Conservation (phyloP, 495 filamentous ascomycete species). For the Haplographium delicatum region DNA sequence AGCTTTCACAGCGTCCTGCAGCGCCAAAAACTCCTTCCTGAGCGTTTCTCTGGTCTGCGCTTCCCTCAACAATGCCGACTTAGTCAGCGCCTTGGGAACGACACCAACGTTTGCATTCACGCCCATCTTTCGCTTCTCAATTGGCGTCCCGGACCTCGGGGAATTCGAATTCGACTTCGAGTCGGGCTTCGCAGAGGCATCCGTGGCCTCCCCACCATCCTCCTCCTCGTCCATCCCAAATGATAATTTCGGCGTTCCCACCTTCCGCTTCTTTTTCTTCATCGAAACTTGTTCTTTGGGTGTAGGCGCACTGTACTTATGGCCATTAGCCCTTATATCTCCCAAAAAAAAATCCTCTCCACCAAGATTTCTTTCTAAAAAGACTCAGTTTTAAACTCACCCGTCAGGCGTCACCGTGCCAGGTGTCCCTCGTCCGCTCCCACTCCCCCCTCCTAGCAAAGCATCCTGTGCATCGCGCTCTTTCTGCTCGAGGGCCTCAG, state of each 20-base stretch:
- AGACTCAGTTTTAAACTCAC: conserved; percentile 26
- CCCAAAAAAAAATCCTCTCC: too few relatives aligned
- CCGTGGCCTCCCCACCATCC: conserved; percentile 26
- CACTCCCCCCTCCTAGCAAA: conserved; percentile 41
- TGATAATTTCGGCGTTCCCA: conserved; percentile 62
- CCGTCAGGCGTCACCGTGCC: conserved; percentile 51
- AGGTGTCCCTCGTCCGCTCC: conserved; percentile 34
- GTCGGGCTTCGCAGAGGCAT: conserved; percentile 3
- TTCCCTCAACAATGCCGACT: conserved; percentile 75
- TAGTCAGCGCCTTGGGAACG: conserved; percentile 78
- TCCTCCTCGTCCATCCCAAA: conserved; percentile 59
- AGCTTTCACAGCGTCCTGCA: conserved; percentile 83
- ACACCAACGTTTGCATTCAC: conserved; percentile 63
- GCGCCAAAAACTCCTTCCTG: conserved; percentile 74
- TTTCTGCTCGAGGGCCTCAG: conserved; percentile 88
- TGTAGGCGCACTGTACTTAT: conserved; percentile 45
- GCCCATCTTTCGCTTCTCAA: conserved; percentile 44
- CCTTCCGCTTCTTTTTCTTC: conserved; percentile 66
- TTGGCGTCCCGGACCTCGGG: conserved; percentile 30
- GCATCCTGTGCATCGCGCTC: conserved; percentile 73
- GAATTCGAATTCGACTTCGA: conserved; percentile 12
- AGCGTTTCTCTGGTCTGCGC: conserved; percentile 75
- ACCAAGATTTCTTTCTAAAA: neutral
- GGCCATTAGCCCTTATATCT: conserved; percentile 35
- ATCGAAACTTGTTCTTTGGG: conserved; percentile 35